Conservation (phyloP, 331 rosid species). For the Stylosanthes scabra region DNA sequence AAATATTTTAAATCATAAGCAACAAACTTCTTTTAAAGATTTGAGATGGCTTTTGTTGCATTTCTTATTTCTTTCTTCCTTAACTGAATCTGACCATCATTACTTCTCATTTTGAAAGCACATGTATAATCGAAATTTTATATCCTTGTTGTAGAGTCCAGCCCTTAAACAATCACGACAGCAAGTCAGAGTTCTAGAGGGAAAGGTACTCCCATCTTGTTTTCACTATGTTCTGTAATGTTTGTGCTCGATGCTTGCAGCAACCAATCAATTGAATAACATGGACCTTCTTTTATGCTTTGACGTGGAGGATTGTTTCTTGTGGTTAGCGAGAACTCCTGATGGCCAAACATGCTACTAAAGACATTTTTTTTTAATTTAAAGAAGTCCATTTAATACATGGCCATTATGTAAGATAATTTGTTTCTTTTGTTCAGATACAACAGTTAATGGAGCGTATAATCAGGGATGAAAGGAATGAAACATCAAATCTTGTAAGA, state of each 20-base stretch:
- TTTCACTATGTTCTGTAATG: slow-evolving; percentile 8
- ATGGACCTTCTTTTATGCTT: slow-evolving; percentile 12
- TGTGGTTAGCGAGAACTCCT: background rate
- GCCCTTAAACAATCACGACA: slow-evolving; percentile 67
- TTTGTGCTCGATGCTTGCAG: background rate
- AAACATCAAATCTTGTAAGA: slow-evolving; percentile 70
- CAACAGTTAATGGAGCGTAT: slow-evolving; percentile 76
- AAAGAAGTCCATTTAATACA: slow-evolving; percentile 20
- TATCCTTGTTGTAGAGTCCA: slow-evolving; percentile 62
- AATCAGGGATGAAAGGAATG: slow-evolving; percentile 68
- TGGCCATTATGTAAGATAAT: slow-evolving; percentile 9
- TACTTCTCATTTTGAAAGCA: slow-evolving; percentile 25
- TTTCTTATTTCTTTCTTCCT: slow-evolving; percentile 26
- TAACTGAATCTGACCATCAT: slow-evolving; percentile 14
- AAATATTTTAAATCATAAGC: slow-evolving; percentile 19
- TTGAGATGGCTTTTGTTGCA: slow-evolving; percentile 35
- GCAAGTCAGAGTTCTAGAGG: slow-evolving; percentile 76
- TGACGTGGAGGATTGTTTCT: slow-evolving; percentile 1
- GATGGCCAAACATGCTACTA: slow-evolving; percentile 9
- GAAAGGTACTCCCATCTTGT: slow-evolving; percentile 59
- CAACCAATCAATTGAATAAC: background rate
- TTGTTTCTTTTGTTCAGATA: slow-evolving; percentile 62
- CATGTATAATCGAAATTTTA: slow-evolving; percentile 32
- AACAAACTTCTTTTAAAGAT: slow-evolving; percentile 24
- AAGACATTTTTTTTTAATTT: slow-evolving; percentile 30